Percentiles rank a stretch among this genome's conserved stretches.
Evolutionary conservation across 805 yeast genomes (phyloP).

Genomic region (Phaffomyces antillensis): DNA sequence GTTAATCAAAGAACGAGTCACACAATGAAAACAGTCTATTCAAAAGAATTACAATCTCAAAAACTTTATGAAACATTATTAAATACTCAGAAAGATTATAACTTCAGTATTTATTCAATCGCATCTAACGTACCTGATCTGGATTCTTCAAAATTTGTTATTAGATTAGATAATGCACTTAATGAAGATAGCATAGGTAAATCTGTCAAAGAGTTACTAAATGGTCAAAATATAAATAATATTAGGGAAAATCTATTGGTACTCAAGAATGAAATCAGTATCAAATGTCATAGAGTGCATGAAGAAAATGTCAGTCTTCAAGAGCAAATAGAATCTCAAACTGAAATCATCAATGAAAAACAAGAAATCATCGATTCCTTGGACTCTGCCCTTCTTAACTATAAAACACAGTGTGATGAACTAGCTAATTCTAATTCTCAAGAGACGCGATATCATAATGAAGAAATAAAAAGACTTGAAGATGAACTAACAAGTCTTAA

Average conservation of each 20-base stretch:
- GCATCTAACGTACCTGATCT: constrained; percentile 26
- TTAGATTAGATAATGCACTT: constrained; percentile 33
- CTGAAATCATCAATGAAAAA: constrained; percentile 49
- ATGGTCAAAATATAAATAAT: constrained; percentile 32
- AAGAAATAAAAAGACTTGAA: constrained; percentile 61
- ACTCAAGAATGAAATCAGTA: constrained; percentile 40
- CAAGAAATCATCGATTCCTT: constrained; percentile 49
- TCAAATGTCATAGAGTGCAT: constrained; percentile 40
- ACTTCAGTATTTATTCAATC: constrained; percentile 44
- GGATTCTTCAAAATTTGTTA: constrained; percentile 30
- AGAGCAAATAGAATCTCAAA: constrained; percentile 49
- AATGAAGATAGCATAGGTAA: constrained; percentile 39
- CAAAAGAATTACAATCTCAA: constrained; percentile 44
- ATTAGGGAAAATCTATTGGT: constrained; percentile 31
- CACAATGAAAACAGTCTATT: constrained; percentile 36
- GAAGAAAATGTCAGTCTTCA: constrained; percentile 54
- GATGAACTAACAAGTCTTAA: constrained; percentile 47
- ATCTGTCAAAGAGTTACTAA: constrained; percentile 34
- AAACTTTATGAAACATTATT: constrained; percentile 45
- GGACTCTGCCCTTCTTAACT: constrained; percentile 32
- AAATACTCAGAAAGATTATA: constrained; percentile 47
- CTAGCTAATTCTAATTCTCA: constrained; percentile 46
- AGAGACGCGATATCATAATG: constrained; percentile 44
- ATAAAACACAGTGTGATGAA: constrained; percentile 48
- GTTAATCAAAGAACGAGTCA: constrained; percentile 39